Percentiles rank a stretch among this genome's conserved stretches.
Evolutionary conservation across 306 rosid species (phyloP).

Genomic region (Glycine tomentella): DNA sequence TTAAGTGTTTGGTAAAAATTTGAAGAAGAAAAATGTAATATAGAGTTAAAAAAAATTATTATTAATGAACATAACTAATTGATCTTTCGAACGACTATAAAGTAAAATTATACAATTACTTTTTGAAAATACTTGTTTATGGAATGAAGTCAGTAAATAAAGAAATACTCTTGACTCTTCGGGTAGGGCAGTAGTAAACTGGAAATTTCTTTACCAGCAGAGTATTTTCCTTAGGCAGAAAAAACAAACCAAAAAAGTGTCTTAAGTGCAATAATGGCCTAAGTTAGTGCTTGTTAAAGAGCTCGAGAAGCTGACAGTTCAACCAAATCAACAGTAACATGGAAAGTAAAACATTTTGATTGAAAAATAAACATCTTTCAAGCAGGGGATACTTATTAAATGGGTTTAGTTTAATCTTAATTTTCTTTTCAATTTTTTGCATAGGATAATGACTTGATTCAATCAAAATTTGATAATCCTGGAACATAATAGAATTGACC

Average conservation of each 20-base stretch:
- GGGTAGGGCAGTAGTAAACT: neutral
- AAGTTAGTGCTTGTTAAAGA: neutral
- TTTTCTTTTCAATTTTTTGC: neutral
- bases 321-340: constrained; percentile 3
- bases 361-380: neutral
- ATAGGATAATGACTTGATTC: neutral
- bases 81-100: too few relatives aligned
- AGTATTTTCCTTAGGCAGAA: neutral
- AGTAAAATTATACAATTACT: neutral
- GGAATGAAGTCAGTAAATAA: neutral
- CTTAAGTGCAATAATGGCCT: constrained; percentile 18
- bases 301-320: constrained; percentile 8
- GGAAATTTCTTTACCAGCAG: too few relatives aligned
- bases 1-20: too few relatives aligned
- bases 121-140: neutral
- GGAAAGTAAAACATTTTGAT: neutral
- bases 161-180: neutral
- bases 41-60: too few relatives aligned
- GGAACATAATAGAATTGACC: neutral
- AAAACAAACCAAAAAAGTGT: neutral
- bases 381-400: neutral
- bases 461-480: neutral
- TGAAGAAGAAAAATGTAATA: too few relatives aligned
- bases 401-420: neutral
- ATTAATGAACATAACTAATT: too few relatives aligned